Evolutionary conservation across 768 basidiomycete genomes (phyloP).

Genomic region (Lepiota subincarnata): DNA sequence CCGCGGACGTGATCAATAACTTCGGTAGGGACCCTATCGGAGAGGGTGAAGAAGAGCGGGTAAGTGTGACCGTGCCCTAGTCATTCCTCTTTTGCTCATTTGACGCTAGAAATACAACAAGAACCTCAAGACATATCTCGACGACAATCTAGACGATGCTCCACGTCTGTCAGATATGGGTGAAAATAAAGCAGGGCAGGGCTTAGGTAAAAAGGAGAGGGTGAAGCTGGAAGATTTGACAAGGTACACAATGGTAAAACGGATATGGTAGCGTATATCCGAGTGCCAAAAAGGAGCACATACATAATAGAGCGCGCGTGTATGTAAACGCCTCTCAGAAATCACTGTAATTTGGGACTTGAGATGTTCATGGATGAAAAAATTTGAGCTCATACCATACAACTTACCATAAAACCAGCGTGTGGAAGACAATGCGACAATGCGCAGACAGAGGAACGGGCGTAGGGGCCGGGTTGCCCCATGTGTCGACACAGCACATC

Average conservation of each 20-base stretch:
- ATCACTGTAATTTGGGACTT: too few relatives aligned
- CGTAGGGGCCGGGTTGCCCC: too few relatives aligned
- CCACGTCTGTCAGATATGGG: slow-evolving; percentile 68
- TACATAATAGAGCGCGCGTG: too few relatives aligned
- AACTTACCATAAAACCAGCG: too few relatives aligned
- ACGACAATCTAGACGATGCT: slow-evolving; percentile 67
- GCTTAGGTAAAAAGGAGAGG: slow-evolving; percentile 48
- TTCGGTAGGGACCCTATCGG: slow-evolving; percentile 90
- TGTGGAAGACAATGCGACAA: too few relatives aligned
- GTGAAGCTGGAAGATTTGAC: slow-evolving; percentile 86
- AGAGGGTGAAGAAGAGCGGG: slow-evolving; percentile 84
- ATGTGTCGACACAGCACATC: too few relatives aligned
- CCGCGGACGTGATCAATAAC: slow-evolving; percentile 77
- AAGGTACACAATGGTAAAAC: slow-evolving; percentile 93
- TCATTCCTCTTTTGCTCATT: slow-evolving; percentile 1
- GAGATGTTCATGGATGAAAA: too few relatives aligned
- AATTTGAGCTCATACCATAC: too few relatives aligned
- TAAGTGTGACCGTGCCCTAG: slow-evolving; percentile 26
- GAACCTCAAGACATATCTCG: slow-evolving; percentile 69
- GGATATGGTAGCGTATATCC: slow-evolving; percentile 57
- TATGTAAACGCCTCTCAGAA: too few relatives aligned
- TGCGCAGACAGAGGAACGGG: too few relatives aligned
- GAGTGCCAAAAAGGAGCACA: too few relatives aligned
- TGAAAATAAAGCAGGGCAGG: slow-evolving; percentile 43
- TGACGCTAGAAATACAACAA: slow-evolving; percentile 68